A percentile compares a stretch with the other conserved stretches of the same genome.
These are phyloP conservation scores for Lactuca saligna DNA, from an alignment of 129 eudicot genomes.

Conservation along the genomic window DNA sequence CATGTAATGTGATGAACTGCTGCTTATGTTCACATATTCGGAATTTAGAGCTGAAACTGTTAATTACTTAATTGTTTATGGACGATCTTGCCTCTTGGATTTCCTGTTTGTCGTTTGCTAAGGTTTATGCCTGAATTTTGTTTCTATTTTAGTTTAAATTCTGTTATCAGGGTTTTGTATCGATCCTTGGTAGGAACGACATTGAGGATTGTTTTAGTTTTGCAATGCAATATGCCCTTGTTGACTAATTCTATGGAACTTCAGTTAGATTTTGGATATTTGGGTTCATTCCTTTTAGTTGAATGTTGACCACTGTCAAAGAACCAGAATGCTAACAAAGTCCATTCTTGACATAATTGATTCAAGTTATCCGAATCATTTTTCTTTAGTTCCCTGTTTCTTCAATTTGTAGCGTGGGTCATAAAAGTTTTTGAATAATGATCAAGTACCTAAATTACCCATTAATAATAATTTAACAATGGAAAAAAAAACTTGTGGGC, in stretches of 20 bases:
- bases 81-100: conserved; percentile 17
- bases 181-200: background rate
- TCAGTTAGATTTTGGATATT: background rate
- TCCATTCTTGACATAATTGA: no score
- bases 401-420: no score
- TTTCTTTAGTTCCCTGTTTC: no score
- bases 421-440: no score
- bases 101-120: conserved; percentile 9
- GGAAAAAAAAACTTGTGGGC: no score
- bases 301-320: background rate
- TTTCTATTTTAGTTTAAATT: background rate
- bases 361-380: background rate
- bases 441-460: no score
- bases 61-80: conserved; percentile 1
- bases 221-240: conserved; percentile 17
- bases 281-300: conserved; percentile 15
- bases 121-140: conserved; percentile 21
- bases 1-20: background rate
- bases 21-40: background rate
- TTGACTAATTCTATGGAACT: background rate
- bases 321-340: background rate
- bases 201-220: background rate
- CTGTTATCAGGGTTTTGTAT: conserved; percentile 1
- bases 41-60: conserved; percentile 9
- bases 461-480: no score